These are phyloP conservation scores for Atalantia buxifolia DNA, from an alignment of 345 rosid genomes.

Conservation along the genomic window DNA sequence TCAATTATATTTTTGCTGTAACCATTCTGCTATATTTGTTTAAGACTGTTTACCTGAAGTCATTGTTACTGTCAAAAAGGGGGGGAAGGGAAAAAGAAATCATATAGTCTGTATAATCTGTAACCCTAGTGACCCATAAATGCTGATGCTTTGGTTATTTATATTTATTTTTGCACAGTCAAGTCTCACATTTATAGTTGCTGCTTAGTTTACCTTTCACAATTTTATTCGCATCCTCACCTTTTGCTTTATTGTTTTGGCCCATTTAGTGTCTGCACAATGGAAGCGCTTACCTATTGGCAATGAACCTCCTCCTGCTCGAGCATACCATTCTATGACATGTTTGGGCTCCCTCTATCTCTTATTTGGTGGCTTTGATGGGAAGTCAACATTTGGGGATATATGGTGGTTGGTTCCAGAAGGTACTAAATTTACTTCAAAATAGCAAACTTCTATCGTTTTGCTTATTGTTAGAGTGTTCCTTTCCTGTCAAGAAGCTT, in stretches of 20 bases:
- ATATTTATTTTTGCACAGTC: not conserved
- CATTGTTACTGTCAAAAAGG: not conserved
- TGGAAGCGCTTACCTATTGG: slow-evolving; percentile 77
- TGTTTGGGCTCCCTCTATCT: slow-evolving; percentile 71
- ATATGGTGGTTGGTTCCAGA: slow-evolving; percentile 96
- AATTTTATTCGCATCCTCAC: slow-evolving; percentile 6
- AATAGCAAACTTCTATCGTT: not conserved
- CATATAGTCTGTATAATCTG: not conserved
- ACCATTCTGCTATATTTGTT: not conserved
- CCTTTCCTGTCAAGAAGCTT: not conserved
- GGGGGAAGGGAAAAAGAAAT: too few relatives aligned
- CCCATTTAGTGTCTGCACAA: slow-evolving; percentile 72
- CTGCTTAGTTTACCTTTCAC: not conserved
- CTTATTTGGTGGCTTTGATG: slow-evolving; percentile 94
- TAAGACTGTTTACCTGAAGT: not conserved
- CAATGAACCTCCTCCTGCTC: slow-evolving; percentile 80
- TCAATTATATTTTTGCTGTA: not conserved
- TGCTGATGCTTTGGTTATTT: not conserved
- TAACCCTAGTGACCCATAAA: not conserved
- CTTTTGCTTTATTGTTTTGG: not conserved
- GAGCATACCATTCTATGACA: slow-evolving; percentile 92
- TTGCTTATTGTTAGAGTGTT: not conserved
- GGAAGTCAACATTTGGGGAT: slow-evolving; percentile 88
- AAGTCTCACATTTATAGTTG: not conserved
- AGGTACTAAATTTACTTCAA: slow-evolving; percentile 44